Base-by-base conservation (phyloP, 495 filamentous ascomycete species). In the Xylaria acuta region DNA sequence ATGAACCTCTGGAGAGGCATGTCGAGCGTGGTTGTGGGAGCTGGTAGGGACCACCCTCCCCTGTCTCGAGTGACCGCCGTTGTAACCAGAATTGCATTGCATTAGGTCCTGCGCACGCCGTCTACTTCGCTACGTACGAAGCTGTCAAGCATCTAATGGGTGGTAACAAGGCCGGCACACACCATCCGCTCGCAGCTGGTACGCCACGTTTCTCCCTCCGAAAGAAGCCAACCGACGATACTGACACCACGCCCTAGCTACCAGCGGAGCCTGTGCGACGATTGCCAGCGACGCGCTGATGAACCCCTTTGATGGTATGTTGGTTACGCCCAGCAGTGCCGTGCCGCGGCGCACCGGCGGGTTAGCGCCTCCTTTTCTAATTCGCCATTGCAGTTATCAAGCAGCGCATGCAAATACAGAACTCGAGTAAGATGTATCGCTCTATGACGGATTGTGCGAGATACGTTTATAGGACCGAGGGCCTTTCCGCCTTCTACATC, bases 61-160 rank as follows among this genome's bases (percentile, higher is more conserved):
- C 9, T 16, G 18, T 36, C 41, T 36, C 32, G 11, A 43, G 11
- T 11, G 34, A 62, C 20, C 14, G 5, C n/a, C n/a, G 22, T 12
- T 69, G 69, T 72, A 51, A 75, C 59, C 25, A 64, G 67, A 51
- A 41, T 32, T 32, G 45, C 18, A 68, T 64, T 77, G 40, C 73
- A 68, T n/a, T 72, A 98, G 96, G 95, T 73, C 96, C 96, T 72
- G 96, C 96, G 60, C 96, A 99, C 78, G 96, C 96, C 25, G 94
- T 98, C 58, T 98, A 99, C 80, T 99, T 99, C 80, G 94, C 93
- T 54, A 98, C 96, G 66, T 99, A 98, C 78, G 96, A 99, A 84
- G 88, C 92, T 22, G 96, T 98, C 71, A 98, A 99, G 86, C 94
- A 98, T 71, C 79, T 94, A 47, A 94, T 97, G 84, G 96, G 96